Evolutionary conservation across 2,329 filamentous ascomycete genomes (phyloP), one percentile per base, ranked within the genome.

Genomic region (Neofusicoccum cordaticola): DNA sequence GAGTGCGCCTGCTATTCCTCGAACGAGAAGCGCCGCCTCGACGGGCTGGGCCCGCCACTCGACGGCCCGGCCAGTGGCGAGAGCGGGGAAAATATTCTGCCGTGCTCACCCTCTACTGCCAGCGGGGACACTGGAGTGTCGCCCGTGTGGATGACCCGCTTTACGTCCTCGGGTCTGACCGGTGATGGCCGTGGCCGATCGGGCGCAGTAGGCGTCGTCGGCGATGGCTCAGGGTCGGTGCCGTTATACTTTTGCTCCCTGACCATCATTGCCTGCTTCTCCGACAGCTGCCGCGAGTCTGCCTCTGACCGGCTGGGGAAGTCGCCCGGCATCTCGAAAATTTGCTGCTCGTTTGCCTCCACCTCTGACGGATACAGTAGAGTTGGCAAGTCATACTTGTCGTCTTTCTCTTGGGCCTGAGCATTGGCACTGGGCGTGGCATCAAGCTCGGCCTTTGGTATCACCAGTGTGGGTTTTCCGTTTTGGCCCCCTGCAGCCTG

Each of bases 251-350:
- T 71, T 65, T 72, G 72, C 69, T 82, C 81, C 17, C 81, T 75
- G 19, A 77, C 73, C 65, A 77, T 72, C 72, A 83, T 77, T 41
- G 79, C 77, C 65, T 83, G 80, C 67, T 83, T 83, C 70, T 83
- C 81, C 19, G 76, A 78, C 41, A 83, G 70, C 65, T 80, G 74
- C 17, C 77, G 78, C 35, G 81, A 80, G 57, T 78, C 81, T 52
- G 81, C 81, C 71, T 83, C 80, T 66, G 81, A 83, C 62, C 82
- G 80, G 47, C 80, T 79, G 15, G 83, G 83, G 72, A 87, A 82
- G 9, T 85, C 84, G 1, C 85, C 85, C 0, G 83, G 82, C 71
- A 82, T 85, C 50, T 82, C 85, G 62, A 75, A 81, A 8, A 83
- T 71, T 34, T 74, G 73, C 15, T 68, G 68, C 65, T 78, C 74